Base-by-base conservation (phyloP, 805 yeast genomes). In the Candida michaelii region DNA sequence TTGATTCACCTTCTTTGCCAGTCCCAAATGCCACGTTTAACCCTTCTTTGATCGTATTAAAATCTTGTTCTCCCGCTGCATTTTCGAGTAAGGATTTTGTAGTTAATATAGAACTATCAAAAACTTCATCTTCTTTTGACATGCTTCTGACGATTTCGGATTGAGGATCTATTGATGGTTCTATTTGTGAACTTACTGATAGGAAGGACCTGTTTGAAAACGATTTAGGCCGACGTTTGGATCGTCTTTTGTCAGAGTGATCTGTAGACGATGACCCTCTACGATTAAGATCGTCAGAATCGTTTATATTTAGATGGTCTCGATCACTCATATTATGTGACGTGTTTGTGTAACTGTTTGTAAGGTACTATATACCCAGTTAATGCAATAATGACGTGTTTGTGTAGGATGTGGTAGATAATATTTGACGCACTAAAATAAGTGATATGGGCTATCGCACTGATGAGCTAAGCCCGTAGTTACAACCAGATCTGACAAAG, bases 21-120 rank as follows among this genome's bases (percentile, higher is more conserved):
- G 56, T 48, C 5, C 71, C 71, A n/a, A 66, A 51, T 3, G 71
- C 72, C 43, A 60, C 58, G 24, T 52, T 53, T 9, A 66, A 48
- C 1, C 71, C 69, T 43, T 63, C 64, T 37, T 53, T 53, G 23
- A 66, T 48, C 25, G 66, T 68, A 27, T 58, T 58, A 23, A 63
- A 49, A 42, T 64, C 68, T 31, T 53, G 54, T n/a, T 51, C 54
- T 11, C 53, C 51, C 2, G 62, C 54, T 4, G 63, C 65, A 13
- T 56, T 57, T 18, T 53, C 51, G 19, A 61, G 36, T 29, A 51
- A 50, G 9, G 63, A 56, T n/a, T 35, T 46, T 16, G 50, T 18
- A 3, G 14, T 23, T n/a, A 42, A 31, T 11, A 36, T 16, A 2
- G 38, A 25, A 17, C 10, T 16, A 27, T 25, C 27, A 18, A n/a